phyloP scores from a whole-genome alignment of 78 protist genomes.

The Goniomonas avonlea region DNA sequence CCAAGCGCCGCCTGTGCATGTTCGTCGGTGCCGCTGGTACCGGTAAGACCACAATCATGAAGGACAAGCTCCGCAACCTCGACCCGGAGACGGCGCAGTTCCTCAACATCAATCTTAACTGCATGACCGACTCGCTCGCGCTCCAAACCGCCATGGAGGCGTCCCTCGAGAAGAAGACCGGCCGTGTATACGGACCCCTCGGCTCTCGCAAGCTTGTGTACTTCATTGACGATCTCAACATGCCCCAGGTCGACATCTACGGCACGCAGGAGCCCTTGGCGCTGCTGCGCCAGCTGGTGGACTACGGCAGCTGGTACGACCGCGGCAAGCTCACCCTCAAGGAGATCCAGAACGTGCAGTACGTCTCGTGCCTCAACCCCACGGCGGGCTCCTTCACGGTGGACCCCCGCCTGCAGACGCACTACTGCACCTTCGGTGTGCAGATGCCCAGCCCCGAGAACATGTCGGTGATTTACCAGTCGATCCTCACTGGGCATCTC shows the following conservation, averaged over 20 bases:
- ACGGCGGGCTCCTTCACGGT: slow-evolving; percentile 74
- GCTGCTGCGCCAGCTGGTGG: slow-evolving; percentile 69
- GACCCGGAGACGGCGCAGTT: not conserved
- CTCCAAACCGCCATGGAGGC: slow-evolving; percentile 54
- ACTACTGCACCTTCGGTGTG: slow-evolving; percentile 56
- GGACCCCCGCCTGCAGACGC: slow-evolving; percentile 70
- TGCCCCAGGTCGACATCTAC: slow-evolving; percentile 83
- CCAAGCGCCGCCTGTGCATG: slow-evolving; percentile 13
- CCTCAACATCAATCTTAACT: slow-evolving; percentile 42
- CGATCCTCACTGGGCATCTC: slow-evolving; percentile 36
- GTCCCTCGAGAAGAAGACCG: slow-evolving; percentile 66
- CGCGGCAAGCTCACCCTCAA: slow-evolving; percentile 32
- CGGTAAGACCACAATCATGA: slow-evolving; percentile 26
- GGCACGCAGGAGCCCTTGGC: slow-evolving; percentile 77
- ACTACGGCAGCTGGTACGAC: slow-evolving; percentile 69
- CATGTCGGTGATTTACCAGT: slow-evolving; percentile 28
- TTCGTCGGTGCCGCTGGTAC: slow-evolving; percentile 15
- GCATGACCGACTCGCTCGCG: slow-evolving; percentile 38
- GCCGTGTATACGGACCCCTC: slow-evolving; percentile 56
- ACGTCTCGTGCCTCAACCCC: slow-evolving; percentile 75
- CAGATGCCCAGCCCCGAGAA: slow-evolving; percentile 44
- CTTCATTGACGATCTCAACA: slow-evolving; percentile 74
- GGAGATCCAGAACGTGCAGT: slow-evolving; percentile 46
- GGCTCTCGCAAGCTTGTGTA: slow-evolving; percentile 50
- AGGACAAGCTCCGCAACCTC: slow-evolving; percentile 14